Evolutionary conservation across 2,329 filamentous ascomycete genomes (phyloP), one percentile per base, ranked within the genome.

Genomic region (Colletotrichum sp.): DNA sequence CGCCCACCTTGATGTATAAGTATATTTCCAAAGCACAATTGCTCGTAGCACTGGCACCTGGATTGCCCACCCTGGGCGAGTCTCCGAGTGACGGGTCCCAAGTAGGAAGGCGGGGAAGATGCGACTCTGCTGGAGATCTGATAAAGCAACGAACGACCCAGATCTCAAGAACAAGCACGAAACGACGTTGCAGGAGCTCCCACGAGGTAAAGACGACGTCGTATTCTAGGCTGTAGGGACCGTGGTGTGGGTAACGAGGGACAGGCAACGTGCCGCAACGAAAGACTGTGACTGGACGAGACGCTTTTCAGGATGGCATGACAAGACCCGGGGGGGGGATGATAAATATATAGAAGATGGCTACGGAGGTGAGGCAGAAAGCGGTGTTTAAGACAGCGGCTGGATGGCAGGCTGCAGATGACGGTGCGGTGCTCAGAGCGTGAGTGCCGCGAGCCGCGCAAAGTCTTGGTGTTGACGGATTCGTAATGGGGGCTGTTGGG

Each of bases 201-300:
- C 58, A 75, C 73, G 64, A 36, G 63, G 69, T 64, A 13, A 52
- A 24, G 10, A 52, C 43, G 43, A 52, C 43, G 43, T 52, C n/a
- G 64, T 52, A 69, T 75, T 63, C 28, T 24, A 28, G 38, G 48
- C 69, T 73, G 63, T 36, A 38, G 30, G 63, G 69, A 21, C 58
- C 34, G 64, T 59, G 48, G 63, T 58, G 69, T 48, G 43, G 34
- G 58, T 55, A 69, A 73, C 18, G 58, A 64, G 69, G 56, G 73
- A 64, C 59, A 34, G 28, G 70, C 63, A 76, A 76, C 71, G 74
- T 76, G 74, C 61, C 24, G 21, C 21, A 71, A 48, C n/a, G 36
- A 71, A 38, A 61, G 71, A 71, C 38, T 66, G 18, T 74, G 65
- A 76, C 48, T 76, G 74, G 74, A 74, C 52, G 38, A 65, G 58